A percentile compares a stretch with the other conserved stretches of the same genome.
phyloP scores from a whole-genome alignment of 805 yeast genomes.

The Lipomyces kockii region DNA sequence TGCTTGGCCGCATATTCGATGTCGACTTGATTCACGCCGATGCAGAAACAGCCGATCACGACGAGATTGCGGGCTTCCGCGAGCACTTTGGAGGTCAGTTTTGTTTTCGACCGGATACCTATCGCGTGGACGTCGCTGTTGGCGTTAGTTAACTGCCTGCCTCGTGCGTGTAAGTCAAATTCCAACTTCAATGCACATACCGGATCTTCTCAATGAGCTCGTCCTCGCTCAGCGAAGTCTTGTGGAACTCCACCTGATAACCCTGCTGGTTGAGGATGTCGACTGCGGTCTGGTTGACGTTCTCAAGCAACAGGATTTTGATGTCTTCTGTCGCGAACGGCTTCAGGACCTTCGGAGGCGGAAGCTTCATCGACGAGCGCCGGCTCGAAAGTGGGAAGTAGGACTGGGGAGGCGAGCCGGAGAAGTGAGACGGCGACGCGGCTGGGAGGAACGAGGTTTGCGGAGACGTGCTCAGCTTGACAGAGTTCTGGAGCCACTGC shows the following conservation, averaged over 20 bases:
- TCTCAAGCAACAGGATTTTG: conserved; percentile 87
- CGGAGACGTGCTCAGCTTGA: conserved; percentile 35
- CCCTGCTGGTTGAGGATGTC: conserved; percentile 86
- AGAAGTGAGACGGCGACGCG: conserved; percentile 30
- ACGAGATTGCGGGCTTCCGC: conserved; percentile 87
- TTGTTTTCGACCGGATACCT: conserved; percentile 97
- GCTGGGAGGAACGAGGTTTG: conserved; percentile 29
- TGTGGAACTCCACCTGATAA: conserved; percentile 93
- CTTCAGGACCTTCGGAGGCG: conserved; percentile 66
- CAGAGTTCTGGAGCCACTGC: conserved; percentile 28
- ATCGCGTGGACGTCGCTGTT: conserved; percentile 82
- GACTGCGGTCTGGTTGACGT: conserved; percentile 91
- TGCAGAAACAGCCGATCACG: conserved; percentile 96
- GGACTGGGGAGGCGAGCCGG: conserved; percentile 36
- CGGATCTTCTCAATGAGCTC: conserved; percentile 92
- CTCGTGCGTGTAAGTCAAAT: not conserved
- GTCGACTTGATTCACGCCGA: conserved; percentile 98
- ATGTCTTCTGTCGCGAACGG: conserved; percentile 96
- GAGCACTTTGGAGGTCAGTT: conserved; percentile 76
- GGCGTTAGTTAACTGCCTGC: not conserved
- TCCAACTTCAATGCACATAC: conserved; percentile 9
- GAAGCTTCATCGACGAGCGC: conserved; percentile 31
- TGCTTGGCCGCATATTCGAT: conserved; percentile 85
- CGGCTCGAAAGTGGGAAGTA: conserved; percentile 25
- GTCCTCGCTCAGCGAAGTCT: conserved; percentile 86